Conservation (phyloP, 139 green algal species). For the Mesotaenium endlicherianum region DNA sequence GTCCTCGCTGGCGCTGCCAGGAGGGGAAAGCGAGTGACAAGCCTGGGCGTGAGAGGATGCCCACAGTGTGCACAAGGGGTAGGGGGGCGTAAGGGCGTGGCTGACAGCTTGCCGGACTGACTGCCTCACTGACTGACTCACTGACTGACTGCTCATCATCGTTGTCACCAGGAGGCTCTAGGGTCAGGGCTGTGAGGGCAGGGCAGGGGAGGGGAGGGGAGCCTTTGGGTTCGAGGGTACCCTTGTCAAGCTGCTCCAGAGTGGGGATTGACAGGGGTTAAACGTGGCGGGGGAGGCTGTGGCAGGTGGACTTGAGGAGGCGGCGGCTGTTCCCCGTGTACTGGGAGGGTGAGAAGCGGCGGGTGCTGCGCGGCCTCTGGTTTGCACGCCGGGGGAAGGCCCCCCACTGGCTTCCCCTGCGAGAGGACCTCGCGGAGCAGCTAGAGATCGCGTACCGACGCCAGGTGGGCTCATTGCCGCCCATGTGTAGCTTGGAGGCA, state of each 20-base stretch:
- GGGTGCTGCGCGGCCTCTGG: slow-evolving; percentile 32
- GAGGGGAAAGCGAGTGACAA: too few relatives aligned
- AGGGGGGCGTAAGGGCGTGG: too few relatives aligned
- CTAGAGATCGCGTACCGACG: slow-evolving; percentile 42
- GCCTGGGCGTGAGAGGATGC: too few relatives aligned
- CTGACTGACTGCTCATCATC: too few relatives aligned
- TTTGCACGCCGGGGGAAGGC: slow-evolving; percentile 2
- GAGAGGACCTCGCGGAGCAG: slow-evolving; percentile 45
- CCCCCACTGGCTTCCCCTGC: slow-evolving; percentile 28
- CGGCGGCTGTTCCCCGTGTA: slow-evolving; percentile 33
- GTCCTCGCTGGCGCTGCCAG: background rate
- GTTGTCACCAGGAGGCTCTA: background rate
- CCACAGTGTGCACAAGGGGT: too few relatives aligned
- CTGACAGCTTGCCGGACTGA: too few relatives aligned
- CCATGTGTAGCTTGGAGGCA: background rate
- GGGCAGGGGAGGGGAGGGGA: background rate
- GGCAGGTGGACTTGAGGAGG: slow-evolving; percentile 22
- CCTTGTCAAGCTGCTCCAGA: background rate
- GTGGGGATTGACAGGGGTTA: background rate
- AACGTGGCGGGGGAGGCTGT: background rate
- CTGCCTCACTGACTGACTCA: too few relatives aligned
- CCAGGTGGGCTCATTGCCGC: slow-evolving; percentile 20
- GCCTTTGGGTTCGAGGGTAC: background rate
- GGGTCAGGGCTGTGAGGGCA: background rate
- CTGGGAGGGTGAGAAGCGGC: slow-evolving; percentile 35